Evolutionary conservation across 2,329 filamentous ascomycete species (phyloP), one percentile per base, ranked within the genome.

Genomic region (Lachnellula arida): DNA sequence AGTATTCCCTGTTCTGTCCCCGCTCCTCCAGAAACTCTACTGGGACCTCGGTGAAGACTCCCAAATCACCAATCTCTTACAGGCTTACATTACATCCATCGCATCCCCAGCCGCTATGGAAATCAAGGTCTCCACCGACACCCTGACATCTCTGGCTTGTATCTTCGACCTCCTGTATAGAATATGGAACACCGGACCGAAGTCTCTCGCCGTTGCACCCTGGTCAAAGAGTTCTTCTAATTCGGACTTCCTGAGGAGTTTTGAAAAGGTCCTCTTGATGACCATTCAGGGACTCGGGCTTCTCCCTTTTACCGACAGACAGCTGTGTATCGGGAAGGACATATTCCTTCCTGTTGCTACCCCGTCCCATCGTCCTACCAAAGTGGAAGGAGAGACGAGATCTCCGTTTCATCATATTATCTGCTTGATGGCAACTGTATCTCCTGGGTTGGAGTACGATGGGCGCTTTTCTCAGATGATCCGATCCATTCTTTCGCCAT

Each of bases 51-150:
- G 81, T 8, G 77, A 82, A 49, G 77, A 81, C 80, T 88, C 82
- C 60, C 63, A 72, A 9, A 68, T 75, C 0, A 75, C 72, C 49
- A 75, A 73, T 7, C 75, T 89, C 39, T 89, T 86, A 86, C 70
- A 75, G 28, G 76, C 80, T 1, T 75, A 91, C 12, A 76, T 89
- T 44, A 74, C 76, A 3, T 81, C 86, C 1, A 75, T 91, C 25
- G 80, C 84, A 2, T 80, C 81, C 49, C 88, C 88, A 40, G 86
- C 86, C 23, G 81, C 79, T 43, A 96, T 96, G 72, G 94, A 99
- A 71, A 87, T 99, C 64, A 96, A 93, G 65, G 86, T 92, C 6
- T 91, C 91, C 0, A 81, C 81, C 12, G 93, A 97, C 59, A 89
- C 91, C 1, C 88, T 89, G 67, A 81, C 85, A 58, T 93, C 92